Evolutionary conservation across 129 eudicot genomes (phyloP).

Genomic region (sunflower (Helianthus annuus)): DNA sequence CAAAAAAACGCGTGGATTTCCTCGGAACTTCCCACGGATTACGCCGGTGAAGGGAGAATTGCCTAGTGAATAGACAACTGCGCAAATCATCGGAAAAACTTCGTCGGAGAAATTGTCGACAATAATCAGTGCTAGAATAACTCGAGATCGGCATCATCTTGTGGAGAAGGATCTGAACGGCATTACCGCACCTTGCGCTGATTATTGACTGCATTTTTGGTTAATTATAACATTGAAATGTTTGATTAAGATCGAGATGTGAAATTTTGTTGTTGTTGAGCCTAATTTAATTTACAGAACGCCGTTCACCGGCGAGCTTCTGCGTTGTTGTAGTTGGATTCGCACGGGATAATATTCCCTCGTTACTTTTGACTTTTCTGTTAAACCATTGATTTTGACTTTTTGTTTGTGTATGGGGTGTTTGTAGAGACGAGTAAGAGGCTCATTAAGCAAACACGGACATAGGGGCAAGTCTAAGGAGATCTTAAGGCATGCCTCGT

Average conservation of each 20-base stretch:
- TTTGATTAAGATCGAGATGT: too few species aligned
- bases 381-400: too few species aligned
- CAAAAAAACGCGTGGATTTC: conserved; percentile 29
- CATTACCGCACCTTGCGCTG: conserved; percentile 35
- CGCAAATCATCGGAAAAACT: conserved; percentile 9
- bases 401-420: too few species aligned
- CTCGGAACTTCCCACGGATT: too few species aligned
- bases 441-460: too few species aligned
- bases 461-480: too few species aligned
- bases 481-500: too few species aligned
- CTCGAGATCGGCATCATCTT: conserved; percentile 18
- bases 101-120: not conserved
- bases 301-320: not conserved
- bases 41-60: conserved; percentile 20
- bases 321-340: not conserved
- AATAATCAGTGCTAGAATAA: not conserved
- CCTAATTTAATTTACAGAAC: conserved; percentile 4
- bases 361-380: too few species aligned
- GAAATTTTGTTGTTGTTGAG: not conserved
- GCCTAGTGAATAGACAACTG: conserved; percentile 21
- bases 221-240: too few species aligned
- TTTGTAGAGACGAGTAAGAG: too few species aligned
- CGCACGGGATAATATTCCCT: not conserved
- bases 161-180: conserved; percentile 17
- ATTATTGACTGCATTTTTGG: conserved; percentile 45